Percentiles rank a stretch among this genome's conserved stretches.
These are phyloP conservation scores for Dothideomycetes sp. DNA, from an alignment of 2,329 filamentous ascomycete species.

Conservation along the genomic window DNA sequence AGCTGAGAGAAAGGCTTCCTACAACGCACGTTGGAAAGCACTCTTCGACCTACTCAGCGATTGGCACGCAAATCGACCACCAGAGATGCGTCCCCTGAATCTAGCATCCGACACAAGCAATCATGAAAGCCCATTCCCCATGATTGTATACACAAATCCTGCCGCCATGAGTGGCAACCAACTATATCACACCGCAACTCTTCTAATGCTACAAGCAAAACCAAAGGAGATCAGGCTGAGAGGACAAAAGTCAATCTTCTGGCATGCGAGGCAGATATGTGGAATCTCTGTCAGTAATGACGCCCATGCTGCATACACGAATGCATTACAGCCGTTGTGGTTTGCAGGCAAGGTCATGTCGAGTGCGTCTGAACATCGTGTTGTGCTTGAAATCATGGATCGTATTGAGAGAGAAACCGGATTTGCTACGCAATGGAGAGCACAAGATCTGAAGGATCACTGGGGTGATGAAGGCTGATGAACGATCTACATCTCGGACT, in stretches of 20 bases:
- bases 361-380: constrained; percentile 34
- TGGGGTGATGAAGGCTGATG: constrained; percentile 42
- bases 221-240: constrained; percentile 28
- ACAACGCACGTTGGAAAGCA: constrained; percentile 24
- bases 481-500: no score
- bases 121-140: constrained; percentile 26
- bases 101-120: constrained; percentile 19
- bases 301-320: constrained; percentile 39
- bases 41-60: constrained; percentile 27
- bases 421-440: constrained; percentile 46
- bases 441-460: constrained; percentile 43
- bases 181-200: constrained; percentile 48
- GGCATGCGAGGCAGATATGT: constrained; percentile 40
- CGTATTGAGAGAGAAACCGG: constrained; percentile 45
- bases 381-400: constrained; percentile 40
- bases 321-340: constrained; percentile 39
- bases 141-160: constrained; percentile 39
- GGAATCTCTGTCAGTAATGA: constrained; percentile 37
- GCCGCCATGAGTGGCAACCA: constrained; percentile 42
- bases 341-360: constrained; percentile 41
- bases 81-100: constrained; percentile 27
- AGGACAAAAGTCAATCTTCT: constrained; percentile 35
- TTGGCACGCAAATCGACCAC: constrained; percentile 26
- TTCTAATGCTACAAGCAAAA: constrained; percentile 43
- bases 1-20: constrained; percentile 14